Evolutionary conservation across 2,329 filamentous ascomycete genomes (phyloP).

Genomic region (Epichloe scottii): DNA sequence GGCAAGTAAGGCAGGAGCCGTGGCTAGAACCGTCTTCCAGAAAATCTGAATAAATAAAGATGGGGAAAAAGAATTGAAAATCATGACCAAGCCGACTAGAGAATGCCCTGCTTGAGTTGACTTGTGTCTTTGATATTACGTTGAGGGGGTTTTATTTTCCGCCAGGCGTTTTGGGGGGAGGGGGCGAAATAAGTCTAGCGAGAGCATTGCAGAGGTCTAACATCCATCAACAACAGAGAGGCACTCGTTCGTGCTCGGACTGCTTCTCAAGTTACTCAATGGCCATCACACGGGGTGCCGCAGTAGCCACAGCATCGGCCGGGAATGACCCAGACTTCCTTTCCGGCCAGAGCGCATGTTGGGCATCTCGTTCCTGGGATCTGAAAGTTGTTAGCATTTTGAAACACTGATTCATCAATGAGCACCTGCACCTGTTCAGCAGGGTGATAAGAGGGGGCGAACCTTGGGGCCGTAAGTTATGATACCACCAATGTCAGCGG

Average conservation of each 20-base stretch:
- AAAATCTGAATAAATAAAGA: background rate
- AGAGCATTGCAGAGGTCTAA: background rate
- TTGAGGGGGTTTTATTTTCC: background rate
- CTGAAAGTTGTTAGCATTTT: constrained; percentile 10
- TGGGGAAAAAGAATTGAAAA: background rate
- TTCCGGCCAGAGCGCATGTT: constrained; percentile 34
- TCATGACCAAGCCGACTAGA: background rate
- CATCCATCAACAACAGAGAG: background rate
- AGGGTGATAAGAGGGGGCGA: background rate
- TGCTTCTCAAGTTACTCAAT: background rate
- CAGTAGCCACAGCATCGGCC: constrained; percentile 38
- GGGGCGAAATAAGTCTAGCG: background rate
- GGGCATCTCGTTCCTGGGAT: constrained; percentile 40
- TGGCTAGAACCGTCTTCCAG: background rate
- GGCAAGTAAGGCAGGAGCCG: background rate
- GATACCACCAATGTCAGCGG: background rate
- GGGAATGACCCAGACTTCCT: constrained; percentile 44
- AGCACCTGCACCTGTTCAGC: too few relatives aligned
- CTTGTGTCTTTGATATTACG: background rate
- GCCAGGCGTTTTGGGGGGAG: background rate
- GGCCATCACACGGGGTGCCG: constrained; percentile 28
- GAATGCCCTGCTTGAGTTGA: background rate
- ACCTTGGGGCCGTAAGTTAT: constrained; percentile 9
- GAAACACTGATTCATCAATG: background rate
- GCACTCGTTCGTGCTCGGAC: background rate